These are phyloP conservation scores for Amphicarpaea edgeworthii DNA, from an alignment of 306 rosid genomes.

Conservation along the genomic window DNA sequence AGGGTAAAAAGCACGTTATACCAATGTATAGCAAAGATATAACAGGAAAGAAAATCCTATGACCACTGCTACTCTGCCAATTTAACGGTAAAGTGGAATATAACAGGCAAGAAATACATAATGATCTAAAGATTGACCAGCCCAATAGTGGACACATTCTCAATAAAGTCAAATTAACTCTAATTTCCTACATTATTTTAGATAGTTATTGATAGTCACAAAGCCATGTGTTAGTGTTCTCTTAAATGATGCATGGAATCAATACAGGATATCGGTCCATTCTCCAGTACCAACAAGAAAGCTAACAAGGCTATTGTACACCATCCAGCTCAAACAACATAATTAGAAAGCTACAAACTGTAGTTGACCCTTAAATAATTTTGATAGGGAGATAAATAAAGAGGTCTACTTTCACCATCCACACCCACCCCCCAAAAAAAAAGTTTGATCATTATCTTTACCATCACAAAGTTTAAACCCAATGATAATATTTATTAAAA, in stretches of 20 bases:
- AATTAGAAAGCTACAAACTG: slow-evolving; percentile 25
- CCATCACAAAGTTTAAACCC: slow-evolving; percentile 25
- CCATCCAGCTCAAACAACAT: slow-evolving; percentile 30
- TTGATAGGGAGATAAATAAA: slow-evolving; percentile 14
- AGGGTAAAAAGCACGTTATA: slow-evolving; percentile 20
- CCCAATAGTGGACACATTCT: slow-evolving; percentile 17
- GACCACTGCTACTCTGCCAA: background rate
- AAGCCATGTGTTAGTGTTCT: slow-evolving; percentile 11
- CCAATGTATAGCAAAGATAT: slow-evolving; percentile 29
- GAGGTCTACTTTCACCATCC: slow-evolving; percentile 13
- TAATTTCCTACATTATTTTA: background rate
- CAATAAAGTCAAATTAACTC: slow-evolving; percentile 20
- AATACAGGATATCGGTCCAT: slow-evolving; percentile 14
- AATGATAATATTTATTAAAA: slow-evolving; percentile 15
- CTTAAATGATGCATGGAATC: slow-evolving; percentile 1
- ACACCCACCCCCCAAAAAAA: background rate
- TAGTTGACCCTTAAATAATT: slow-evolving; percentile 10
- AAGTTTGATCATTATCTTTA: slow-evolving; percentile 30
- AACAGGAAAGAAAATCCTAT: background rate
- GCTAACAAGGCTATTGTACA: slow-evolving; percentile 13
- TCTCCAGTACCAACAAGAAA: slow-evolving; percentile 37
- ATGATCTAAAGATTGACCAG: slow-evolving; percentile 8
- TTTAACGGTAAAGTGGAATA: slow-evolving; percentile 3
- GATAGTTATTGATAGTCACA: slow-evolving; percentile 3
- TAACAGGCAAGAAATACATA: slow-evolving; percentile 37